These are phyloP conservation scores for Plectranthus barbatus DNA, from an alignment of 257 asterid genomes.

Conservation along the genomic window DNA sequence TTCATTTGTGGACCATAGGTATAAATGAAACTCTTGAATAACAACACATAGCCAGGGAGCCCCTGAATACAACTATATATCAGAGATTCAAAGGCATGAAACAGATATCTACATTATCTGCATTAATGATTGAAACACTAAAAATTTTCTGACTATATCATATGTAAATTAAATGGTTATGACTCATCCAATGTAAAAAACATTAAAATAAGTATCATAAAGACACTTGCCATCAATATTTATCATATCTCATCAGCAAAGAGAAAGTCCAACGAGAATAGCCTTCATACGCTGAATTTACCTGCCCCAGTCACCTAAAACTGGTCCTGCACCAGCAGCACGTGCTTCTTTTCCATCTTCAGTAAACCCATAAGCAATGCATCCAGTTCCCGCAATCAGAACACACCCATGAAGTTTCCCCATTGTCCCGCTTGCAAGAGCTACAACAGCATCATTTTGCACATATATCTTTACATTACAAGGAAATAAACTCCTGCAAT, in stretches of 20 bases:
- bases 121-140: not conserved
- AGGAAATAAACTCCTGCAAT: constrained; percentile 62
- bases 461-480: constrained; percentile 55
- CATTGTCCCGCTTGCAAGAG: constrained; percentile 98
- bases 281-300: constrained; percentile 22
- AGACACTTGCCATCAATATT: not conserved
- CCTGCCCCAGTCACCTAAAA: constrained; percentile 99
- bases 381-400: constrained; percentile 90
- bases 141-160: not conserved
- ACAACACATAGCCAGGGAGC: not conserved
- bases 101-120: constrained; percentile 10
- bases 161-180: not conserved
- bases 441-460: constrained; percentile 93
- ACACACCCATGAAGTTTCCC: constrained; percentile 95
- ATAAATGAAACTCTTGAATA: not conserved
- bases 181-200: not conserved
- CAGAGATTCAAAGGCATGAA: not conserved
- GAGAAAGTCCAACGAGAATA: not conserved
- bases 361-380: constrained; percentile 87
- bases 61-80: not conserved
- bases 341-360: constrained; percentile 94
- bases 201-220: not conserved
- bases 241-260: not conserved
- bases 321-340: constrained; percentile 97
- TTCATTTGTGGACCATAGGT: not conserved